Evolutionary conservation across 441 rosid genomes (phyloP), one percentile per base, ranked within the genome.

Genomic region (Jatropha multifida): DNA sequence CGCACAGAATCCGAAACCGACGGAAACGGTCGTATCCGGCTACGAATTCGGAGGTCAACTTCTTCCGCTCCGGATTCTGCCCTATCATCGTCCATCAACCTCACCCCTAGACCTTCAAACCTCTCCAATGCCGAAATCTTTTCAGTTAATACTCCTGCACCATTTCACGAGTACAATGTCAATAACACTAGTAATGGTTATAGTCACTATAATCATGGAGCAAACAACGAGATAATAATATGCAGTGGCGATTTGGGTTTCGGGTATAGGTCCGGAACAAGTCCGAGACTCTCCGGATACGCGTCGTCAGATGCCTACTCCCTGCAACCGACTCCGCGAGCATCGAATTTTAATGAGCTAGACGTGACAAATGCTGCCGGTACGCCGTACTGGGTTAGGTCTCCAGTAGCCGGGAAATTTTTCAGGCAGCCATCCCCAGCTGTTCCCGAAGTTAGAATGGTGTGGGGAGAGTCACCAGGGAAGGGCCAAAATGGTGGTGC

Each of bases 251-350:
- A 88, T 13, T 41, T 84, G 73, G 86, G 86, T 63, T 82, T 85
- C 42, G 92, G 86, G 37, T 85, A 80, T 81, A 88, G 89, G 5
- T 82, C 83, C 41, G 80, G 70, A n/a, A 74, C 81, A 11, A 90
- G 93, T 74, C 95, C 93, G 27, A 78, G 92, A 58, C 62, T 90
- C 17, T 90, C 94, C 0, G 92, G 92, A 10, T 88, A 90, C 58
- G 92, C 90, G 15, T 90, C 95, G 7, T 90, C 93, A 0, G 95
- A 90, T 69, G 95, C 92, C 32, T 90, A 91, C 83, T 91, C 96
- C 2, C 79, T 91, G 80, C 96, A 91, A 74, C 94, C 92, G 0
- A 91, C 96, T 9, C 96, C 96, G 5, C 86, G 96, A 20, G 91
- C 88, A 5, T 91, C 96, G 0, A 91, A 90, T 10, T 86, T 90